Evolutionary conservation across 2,329 filamentous ascomycete species (phyloP), one percentile per base, ranked within the genome.

Genomic region (Cryphonectria carpinicola): DNA sequence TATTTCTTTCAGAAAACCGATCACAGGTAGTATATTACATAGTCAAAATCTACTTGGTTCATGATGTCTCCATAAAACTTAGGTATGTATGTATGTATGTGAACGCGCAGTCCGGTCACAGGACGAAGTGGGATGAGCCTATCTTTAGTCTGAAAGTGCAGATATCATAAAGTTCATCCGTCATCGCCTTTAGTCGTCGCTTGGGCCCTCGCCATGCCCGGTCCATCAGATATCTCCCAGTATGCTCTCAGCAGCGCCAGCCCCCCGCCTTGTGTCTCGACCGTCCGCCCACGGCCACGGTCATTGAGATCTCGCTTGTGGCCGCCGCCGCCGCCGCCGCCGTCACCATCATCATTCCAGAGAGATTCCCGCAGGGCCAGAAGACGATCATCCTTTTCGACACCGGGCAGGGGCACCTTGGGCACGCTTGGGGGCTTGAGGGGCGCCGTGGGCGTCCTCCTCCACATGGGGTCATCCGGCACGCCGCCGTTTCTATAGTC

Each of bases 401-500:
- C 60, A 37, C 70, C 65, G 11, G 69, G 49, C 25, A 66, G 25
- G 4, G 69, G 63, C 14, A 67, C n/a, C 14, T 52, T 49, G 22
- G 66, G 69, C 4, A 70, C 39, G 25, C 22, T 32, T 39, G 71
- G 71, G 25, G 71, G 66, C 28, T 43, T 71, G 37, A 67, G 58
- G 22, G 68, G 68, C 41, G 71, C 7, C 25, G 28, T 37, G 22
- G 65, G 70, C 32, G 32, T 67, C 5, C 63, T 63, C 61, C 46
- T 70, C 72, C 72, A 73, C 35, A 66, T 10, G 11, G 67, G 67
- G 52, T 73, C 70, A 22, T 73, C 56, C 52, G 72, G 72, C 17
- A 73, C 70, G n/a, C 72, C 72, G 5, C 66, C 67, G 13, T 73
- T 73, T 22, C 72, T 71, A 37, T 73, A 73, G 37, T 73, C 72